Base-by-base conservation (phyloP, 768 basidiomycete species). In the Phallus indusiatus region DNA sequence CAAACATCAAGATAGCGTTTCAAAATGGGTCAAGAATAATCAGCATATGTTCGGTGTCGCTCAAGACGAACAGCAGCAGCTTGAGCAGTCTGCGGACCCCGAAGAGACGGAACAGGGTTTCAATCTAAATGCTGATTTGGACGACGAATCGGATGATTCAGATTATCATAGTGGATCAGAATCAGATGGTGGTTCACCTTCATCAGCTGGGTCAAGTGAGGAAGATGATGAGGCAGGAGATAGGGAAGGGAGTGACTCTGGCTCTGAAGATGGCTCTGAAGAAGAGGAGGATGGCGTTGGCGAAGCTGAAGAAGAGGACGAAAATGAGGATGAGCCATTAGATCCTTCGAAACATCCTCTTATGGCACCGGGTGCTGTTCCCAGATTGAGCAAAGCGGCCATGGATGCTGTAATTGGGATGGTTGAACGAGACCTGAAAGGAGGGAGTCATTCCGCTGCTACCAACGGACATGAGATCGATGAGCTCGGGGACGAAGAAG, bases 341-440 rank as follows among this genome's bases (percentile, higher is more conserved):
- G 75, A 80, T 47, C 78, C 77, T 4, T 74, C 74, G 20, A 74
- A 75, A 48, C 87, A 88, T 67, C 86, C 85, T 1, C 69, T 88
- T 1, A 69, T 88, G 58, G 75, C 78, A 12, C 80, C 82, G 0
- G 86, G 85, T 22, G 84, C 84, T 11, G 77, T 88, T 76, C 85
- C 84, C 5, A 73, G 74, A 50, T 83, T 88, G 80, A 82, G 81
- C n/a, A 79, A 77, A 54, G 81, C 82, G 1, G 81, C 81, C 1
- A 73, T 88, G 49, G 76, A 86, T n/a, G 78, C 81, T 73, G 84
- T 79, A 3, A 80, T 83, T 11, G 81, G 78, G 10, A 81, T 87
- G 73, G 75, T 87, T 5, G 76, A 78, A 63, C 75, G 73, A 1
- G 83, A 83, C 56, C 63, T 85, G 22, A 63, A 76, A 20, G 77